Base-by-base conservation (phyloP, 164 flowering plant species). In the Akebia trifoliata region DNA sequence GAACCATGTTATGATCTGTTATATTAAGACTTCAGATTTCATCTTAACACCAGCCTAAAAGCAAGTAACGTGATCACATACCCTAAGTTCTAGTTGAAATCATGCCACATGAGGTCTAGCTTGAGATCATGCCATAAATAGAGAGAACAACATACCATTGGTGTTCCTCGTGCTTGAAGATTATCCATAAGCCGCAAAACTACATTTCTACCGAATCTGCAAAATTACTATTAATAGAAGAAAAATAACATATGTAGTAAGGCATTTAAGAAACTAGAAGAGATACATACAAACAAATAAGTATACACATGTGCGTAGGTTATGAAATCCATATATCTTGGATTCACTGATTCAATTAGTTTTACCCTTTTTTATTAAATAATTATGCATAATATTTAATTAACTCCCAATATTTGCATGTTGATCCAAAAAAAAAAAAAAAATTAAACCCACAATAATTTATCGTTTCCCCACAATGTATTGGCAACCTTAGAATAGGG, bases 181-280 rank as follows among this genome's bases (percentile, higher is more conserved):
- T 74, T 81, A 70, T 90, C 96, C 93, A 90, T 76, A 20, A 90
- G 86, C 65, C 72, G 71, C 40, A 94, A 44, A 60, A 88, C 57
- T 34, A 78, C 66, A 68, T 81, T 78, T 87, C 97, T 43, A 90
- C 82, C 74, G 90, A 66, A 76, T 94, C 87, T 67, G 90, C 87
- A 74, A 94, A 91, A 76, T 90, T 87, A 72, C 97, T 94, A 81
- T 56, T 15, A 55, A 67, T 32, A 62, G 35, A 46, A 64, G n/a
- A 47, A 30, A 57, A 31, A 42, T 57, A 64, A 15, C 29, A 64
- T 43, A 5, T 6, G 26, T 15, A 43, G 25, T 18, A 10, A 54
- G n/a, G 61, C 8, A 58, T 32, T 17, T 24, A 26, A 54, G 22
- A 25, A 42, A 42, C 20, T 57, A 37, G 18, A 31, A 38, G 17